Evolutionary conservation across 768 basidiomycete genomes (phyloP), one percentile per base, ranked within the genome.

Genomic region (Amanita rubescens): DNA sequence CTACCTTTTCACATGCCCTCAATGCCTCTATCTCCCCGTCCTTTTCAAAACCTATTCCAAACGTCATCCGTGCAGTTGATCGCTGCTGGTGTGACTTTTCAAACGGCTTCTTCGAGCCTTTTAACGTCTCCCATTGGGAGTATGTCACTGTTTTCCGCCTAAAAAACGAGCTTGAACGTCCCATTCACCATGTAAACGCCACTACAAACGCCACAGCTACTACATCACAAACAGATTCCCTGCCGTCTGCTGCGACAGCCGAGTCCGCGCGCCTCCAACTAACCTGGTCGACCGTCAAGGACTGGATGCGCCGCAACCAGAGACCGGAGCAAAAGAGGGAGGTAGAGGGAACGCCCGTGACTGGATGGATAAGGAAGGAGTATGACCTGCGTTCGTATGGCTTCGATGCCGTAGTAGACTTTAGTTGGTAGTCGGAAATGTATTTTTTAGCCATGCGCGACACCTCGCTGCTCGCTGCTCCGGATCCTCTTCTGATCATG

Each of bases 21-120:
- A 77, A 75, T 45, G 69, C 77, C 37, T 74, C 74, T 20, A 72
- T 77, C 8, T 59, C 71, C 7, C 45, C 69, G 17, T 68, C 71
- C 51, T 73, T 76, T 59, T 57, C 68, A 11, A 64, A 70, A 7
- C 67, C 78, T 10, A 58, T 79, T 4, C 84, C 85, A 0, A 67
- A 75, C 1, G 75, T 80, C 43, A 80, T 92, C 46, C 81, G 78
- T 24, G 75, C 87, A 2, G 74, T 77, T 3, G 90, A 92, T 59
- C 81, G 89, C 43, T 93, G 90, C 63, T 93, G 90, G 90, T 92
- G 90, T 59, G 90, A 92, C 61, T 71, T 90, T 55, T 78, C 82
- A 17, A 69, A 72, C 15, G 74, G 76, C 12, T 71, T 90, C 55
- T 93, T 92, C 59, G 81, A 86, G 57, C 85, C 88, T 6, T 90